Conservation (phyloP, 192 early-diverging fungal species). For the Lunasporangiospora selenospora region DNA sequence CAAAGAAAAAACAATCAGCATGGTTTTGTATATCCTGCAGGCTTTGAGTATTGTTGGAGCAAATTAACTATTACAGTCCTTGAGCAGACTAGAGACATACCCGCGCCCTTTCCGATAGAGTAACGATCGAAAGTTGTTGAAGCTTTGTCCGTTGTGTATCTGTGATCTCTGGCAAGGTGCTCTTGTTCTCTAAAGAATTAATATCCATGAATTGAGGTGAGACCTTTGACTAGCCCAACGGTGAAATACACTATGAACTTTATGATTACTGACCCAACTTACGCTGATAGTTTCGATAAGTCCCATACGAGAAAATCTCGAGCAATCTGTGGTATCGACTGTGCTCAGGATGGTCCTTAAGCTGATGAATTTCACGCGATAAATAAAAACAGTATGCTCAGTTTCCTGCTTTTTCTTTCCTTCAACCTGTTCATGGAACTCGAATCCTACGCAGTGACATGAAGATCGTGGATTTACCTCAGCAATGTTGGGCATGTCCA, state of each 20-base stretch:
- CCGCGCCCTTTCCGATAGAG: conserved; percentile 66
- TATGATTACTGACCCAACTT: conserved; percentile 1
- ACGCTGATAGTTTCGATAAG: conserved; percentile 80
- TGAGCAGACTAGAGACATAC: conserved; percentile 57
- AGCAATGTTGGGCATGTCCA: conserved; percentile 70
- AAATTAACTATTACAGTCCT: too few relatives aligned
- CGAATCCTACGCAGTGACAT: neutral
- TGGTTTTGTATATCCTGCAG: too few relatives aligned
- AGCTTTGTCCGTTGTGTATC: conserved; percentile 59
- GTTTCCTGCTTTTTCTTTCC: conserved; percentile 1
- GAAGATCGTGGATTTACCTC: conserved; percentile 70
- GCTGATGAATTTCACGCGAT: conserved; percentile 38
- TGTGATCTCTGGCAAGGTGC: conserved; percentile 54
- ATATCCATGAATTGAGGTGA: neutral
- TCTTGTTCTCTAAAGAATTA: conserved; percentile 50
- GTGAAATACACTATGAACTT: too few relatives aligned
- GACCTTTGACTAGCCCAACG: neutral
- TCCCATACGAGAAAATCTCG: conserved; percentile 83
- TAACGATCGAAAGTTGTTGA: conserved; percentile 81
- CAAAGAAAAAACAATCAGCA: neutral
- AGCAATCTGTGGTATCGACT: conserved; percentile 62
- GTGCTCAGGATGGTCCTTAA: conserved; percentile 55
- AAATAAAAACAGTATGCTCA: neutral
- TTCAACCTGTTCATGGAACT: neutral
- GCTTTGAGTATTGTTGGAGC: conserved; percentile 4